A percentile compares a stretch with the other conserved stretches of the same genome.
Evolutionary conservation across 2,329 filamentous ascomycete genomes (phyloP).

Genomic region (Alternaria conjuncta): DNA sequence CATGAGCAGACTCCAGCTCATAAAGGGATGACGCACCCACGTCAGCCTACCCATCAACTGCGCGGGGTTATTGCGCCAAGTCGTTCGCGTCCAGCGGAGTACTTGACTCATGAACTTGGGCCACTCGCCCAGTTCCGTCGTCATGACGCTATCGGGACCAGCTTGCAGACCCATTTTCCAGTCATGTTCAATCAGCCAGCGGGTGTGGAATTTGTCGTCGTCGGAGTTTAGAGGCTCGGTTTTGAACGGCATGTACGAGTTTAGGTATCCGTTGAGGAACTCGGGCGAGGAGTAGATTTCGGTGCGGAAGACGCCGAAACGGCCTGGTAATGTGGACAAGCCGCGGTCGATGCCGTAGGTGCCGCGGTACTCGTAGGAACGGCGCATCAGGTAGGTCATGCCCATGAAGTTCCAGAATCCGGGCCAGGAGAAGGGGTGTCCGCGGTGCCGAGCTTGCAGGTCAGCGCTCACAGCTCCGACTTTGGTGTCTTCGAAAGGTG

Average conservation of each 20-base stretch:
- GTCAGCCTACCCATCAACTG: neutral
- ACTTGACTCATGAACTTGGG: neutral
- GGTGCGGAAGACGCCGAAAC: constrained; percentile 5
- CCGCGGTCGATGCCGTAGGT: constrained; percentile 6
- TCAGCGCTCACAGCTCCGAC: neutral
- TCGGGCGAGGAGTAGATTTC: neutral
- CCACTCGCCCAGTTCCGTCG: neutral
- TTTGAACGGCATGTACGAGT: neutral
- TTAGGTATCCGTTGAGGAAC: neutral
- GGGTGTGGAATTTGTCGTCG: neutral
- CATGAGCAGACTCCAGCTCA: neutral
- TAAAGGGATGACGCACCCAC: neutral
- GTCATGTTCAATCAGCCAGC: neutral
- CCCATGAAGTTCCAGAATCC: neutral
- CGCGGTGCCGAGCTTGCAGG: neutral
- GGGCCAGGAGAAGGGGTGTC: neutral
- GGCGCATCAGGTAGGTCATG: neutral
- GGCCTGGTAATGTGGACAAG: neutral
- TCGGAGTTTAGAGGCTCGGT: neutral
- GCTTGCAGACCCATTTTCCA: neutral
- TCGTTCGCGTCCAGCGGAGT: neutral
- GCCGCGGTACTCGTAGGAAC: constrained; percentile 3
- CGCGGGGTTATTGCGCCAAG: neutral
- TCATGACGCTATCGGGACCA: neutral
- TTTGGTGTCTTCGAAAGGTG: neutral